These are phyloP conservation scores for Ustilago curta DNA, from an alignment of 1,284 basidiomycete species.

Conservation along the genomic window DNA sequence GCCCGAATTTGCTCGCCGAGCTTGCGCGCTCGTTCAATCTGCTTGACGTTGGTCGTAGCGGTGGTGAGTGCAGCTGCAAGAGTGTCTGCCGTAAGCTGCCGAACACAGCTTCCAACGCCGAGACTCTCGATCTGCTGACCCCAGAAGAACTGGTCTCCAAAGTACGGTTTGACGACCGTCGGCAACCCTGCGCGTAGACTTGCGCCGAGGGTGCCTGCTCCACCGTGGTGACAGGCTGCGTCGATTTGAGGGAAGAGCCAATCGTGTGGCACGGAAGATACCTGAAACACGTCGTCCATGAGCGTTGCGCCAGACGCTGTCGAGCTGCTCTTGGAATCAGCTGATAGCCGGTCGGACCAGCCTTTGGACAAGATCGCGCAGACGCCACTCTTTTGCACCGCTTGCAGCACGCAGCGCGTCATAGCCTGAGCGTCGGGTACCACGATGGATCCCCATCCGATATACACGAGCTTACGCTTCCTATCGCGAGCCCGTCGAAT, in stretches of 20 bases:
- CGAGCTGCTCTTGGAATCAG: conserved; percentile 30
- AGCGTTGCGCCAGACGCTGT: conserved; percentile 74
- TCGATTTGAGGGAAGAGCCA: conserved; percentile 95
- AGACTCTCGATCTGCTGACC: conserved; percentile 89
- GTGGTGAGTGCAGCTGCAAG: conserved; percentile 81
- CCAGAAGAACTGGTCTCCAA: conserved; percentile 98
- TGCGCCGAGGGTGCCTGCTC: conserved; percentile 94
- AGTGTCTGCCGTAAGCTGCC: conserved; percentile 82
- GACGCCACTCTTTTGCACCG: conserved; percentile 82
- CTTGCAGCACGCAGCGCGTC: conserved; percentile 89
- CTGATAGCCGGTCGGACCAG: conserved; percentile 85
- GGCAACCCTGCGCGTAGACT: conserved; percentile 91
- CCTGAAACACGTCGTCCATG: conserved; percentile 76
- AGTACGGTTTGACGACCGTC: conserved; percentile 96
- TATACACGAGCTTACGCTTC: conserved; percentile 92
- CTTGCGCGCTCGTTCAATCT: conserved; percentile 82
- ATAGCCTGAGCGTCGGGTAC: conserved; percentile 92
- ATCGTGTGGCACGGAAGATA: conserved; percentile 92
- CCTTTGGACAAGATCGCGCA: conserved; percentile 94
- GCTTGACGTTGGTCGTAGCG: conserved; percentile 87
- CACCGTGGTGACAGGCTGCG: conserved; percentile 95
- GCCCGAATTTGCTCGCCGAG: conserved; percentile 74
- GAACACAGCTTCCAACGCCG: conserved; percentile 85
- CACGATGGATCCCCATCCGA: conserved; percentile 98
- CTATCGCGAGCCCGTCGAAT: conserved; percentile 80